These are phyloP conservation scores for Lepidopterella palustris DNA, from an alignment of 495 filamentous ascomycete genomes.

Conservation along the genomic window DNA sequence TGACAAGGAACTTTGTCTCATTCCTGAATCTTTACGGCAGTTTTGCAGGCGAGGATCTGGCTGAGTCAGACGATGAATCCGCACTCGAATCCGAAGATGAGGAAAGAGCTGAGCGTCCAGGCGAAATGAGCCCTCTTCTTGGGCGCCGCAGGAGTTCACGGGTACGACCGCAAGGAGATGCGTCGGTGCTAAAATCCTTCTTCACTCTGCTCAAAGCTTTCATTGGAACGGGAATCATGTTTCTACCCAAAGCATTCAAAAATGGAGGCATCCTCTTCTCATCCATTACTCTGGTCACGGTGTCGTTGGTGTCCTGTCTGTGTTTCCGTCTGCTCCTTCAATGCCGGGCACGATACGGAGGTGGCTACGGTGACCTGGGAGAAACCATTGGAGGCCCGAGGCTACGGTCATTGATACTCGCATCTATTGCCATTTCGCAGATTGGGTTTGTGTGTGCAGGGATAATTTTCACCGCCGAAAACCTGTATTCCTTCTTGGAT, in stretches of 20 bases:
- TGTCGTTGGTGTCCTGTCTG: slow-evolving; percentile 51
- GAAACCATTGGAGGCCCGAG: slow-evolving; percentile 45
- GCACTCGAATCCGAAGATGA: slow-evolving; percentile 42
- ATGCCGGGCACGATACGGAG: slow-evolving; percentile 46
- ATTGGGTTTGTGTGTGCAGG: slow-evolving; percentile 61
- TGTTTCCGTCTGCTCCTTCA: slow-evolving; percentile 58
- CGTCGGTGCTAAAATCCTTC: slow-evolving; percentile 56
- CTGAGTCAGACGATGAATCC: slow-evolving; percentile 56
- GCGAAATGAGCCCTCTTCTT: slow-evolving; percentile 47
- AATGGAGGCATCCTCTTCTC: slow-evolving; percentile 65
- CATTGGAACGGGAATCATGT: slow-evolving; percentile 62
- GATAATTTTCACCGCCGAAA: slow-evolving; percentile 61
- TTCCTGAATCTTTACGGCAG: slow-evolving; percentile 64
- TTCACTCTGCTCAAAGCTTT: slow-evolving; percentile 63
- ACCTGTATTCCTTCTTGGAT: slow-evolving; percentile 50
- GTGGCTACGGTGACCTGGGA: slow-evolving; percentile 59
- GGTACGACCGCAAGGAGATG: slow-evolving; percentile 45
- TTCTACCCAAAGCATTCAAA: slow-evolving; percentile 60
- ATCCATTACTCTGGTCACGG: slow-evolving; percentile 49
- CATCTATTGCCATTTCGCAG: slow-evolving; percentile 58
- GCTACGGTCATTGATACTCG: slow-evolving; percentile 49
- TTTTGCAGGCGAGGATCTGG: slow-evolving; percentile 66
- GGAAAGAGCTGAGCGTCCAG: slow-evolving; percentile 36
- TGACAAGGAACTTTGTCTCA: slow-evolving; percentile 60
- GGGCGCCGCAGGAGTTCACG: slow-evolving; percentile 43